Base-by-base conservation (phyloP, 2,329 filamentous ascomycete genomes). In the Fusarium graminum region DNA sequence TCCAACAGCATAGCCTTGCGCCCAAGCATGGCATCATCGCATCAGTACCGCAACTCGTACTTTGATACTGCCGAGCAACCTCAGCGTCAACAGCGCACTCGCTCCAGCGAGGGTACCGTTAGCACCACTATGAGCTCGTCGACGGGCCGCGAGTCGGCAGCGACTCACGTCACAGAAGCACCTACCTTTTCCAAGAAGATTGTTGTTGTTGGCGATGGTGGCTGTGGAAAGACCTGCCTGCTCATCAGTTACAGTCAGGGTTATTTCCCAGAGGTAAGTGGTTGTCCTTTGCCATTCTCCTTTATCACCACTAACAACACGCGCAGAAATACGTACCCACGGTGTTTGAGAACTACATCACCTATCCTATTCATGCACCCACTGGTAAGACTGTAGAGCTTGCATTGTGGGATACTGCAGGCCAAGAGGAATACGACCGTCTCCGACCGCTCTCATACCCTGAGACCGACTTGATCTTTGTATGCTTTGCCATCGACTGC, bases 291-390 rank as follows among this genome's bases (percentile, higher is more conserved):
- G 42, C 30, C 36, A 36, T 26, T 34, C 30, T 34, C 29, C 11
- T 19, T 41, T 32, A 49, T 26, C 51, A 52, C 42, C 19, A 41
- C 54, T 70, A 50, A 70, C 32, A 32, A 36, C 16, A 25, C 19
- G 16, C 34, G 34, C 28, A 99, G 95, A 98, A 97, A 98, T 99
- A 99, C 75, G 95, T 99, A 39, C 95, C 95, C 6, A 99, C 95
- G 3, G 95, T 99, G 51, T 99, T 99, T 79, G 95, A 99, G 77
- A 99, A 99, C 84, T 99, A 99, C 87, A 98, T 99, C 81, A 97
- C 95, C 53, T 94, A 97, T 79, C 96, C 94, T 57, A 91, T 90
- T 61, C 95, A 99, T 81, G 88, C 89, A 68, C 88, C 89, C 42
- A 92, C 91, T 13, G 94, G 94, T 75, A 98, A 97, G 85, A 94